Conservation (phyloP, 768 basidiomycete genomes). For the Tylopilus plumbeoviolaceoides region DNA sequence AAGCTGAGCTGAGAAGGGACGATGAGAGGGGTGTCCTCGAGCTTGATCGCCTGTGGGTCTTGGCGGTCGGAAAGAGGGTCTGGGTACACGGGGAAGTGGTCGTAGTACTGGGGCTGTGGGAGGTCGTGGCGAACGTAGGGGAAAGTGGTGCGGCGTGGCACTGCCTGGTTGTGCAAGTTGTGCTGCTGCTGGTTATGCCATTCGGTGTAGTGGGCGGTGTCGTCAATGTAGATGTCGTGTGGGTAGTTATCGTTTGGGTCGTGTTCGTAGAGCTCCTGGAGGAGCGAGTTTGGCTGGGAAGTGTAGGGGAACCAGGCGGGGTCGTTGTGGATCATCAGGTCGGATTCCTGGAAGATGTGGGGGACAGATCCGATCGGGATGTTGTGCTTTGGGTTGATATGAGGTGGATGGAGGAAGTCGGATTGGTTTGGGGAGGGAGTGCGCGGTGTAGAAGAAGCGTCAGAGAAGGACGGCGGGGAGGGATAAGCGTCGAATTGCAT, state of each 20-base stretch:
- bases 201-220: conserved; percentile 32
- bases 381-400: conserved; percentile 36
- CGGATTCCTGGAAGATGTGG: conserved; percentile 47
- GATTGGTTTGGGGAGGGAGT: conserved; percentile 62
- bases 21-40: conserved; percentile 58
- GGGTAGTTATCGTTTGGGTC: conserved; percentile 43
- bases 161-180: conserved; percentile 15
- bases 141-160: conserved; percentile 64
- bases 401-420: conserved; percentile 28
- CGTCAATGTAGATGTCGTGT: conserved; percentile 33
- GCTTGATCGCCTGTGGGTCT: conserved; percentile 47
- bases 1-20: conserved; percentile 56
- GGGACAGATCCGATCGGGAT: conserved; percentile 41
- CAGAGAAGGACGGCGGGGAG: conserved; percentile 49
- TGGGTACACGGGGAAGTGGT: conserved; percentile 35
- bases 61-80: conserved; percentile 34
- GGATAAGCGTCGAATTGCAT: conserved; percentile 64
- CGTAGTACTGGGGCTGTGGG: conserved; percentile 36
- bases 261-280: conserved; percentile 69
- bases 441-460: conserved; percentile 63
- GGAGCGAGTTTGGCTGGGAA: conserved; percentile 46
- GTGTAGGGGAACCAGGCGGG: conserved; percentile 34
- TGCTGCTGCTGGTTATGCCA: conserved; percentile 26
- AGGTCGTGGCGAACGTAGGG: conserved; percentile 75
- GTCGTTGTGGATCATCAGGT: conserved; percentile 37